Percentiles rank a stretch among this genome's conserved stretches.
Conservation (phyloP, 225 moss, liverwort and hornwort species). For the Bryoerythrophyllum caledonicum region DNA sequence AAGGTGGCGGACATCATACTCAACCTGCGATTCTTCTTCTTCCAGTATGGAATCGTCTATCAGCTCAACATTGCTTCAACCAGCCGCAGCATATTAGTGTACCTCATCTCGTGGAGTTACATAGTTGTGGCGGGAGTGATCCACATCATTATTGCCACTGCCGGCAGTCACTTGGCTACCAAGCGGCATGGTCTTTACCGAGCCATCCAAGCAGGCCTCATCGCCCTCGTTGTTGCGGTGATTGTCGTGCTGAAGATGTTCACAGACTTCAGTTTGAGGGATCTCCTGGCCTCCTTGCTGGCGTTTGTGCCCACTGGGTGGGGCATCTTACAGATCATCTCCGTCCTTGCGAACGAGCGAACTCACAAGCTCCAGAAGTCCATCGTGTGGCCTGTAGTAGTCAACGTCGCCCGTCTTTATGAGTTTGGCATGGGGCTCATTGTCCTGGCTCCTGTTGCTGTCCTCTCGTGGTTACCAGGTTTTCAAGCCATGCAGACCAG, state of each 20-base stretch:
- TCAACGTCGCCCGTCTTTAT: conserved; percentile 84
- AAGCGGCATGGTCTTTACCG: conserved; percentile 73
- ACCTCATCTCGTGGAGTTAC: conserved; percentile 90
- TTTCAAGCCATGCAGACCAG: conserved; percentile 98
- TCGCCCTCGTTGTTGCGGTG: conserved; percentile 35
- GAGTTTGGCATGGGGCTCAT: conserved; percentile 80
- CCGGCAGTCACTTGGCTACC: conserved; percentile 62
- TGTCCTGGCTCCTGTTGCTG: conserved; percentile 77
- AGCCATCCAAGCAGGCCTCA: conserved; percentile 67
- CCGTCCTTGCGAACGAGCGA: conserved; percentile 69
- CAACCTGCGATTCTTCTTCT: conserved; percentile 89
- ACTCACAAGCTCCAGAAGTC: conserved; percentile 62
- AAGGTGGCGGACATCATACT: conserved; percentile 77
- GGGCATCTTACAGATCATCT: conserved; percentile 75
- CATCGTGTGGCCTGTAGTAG: conserved; percentile 67
- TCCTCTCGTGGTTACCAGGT: conserved; percentile 96
- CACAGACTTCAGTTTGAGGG: conserved; percentile 65
- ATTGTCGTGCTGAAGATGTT: conserved; percentile 66
- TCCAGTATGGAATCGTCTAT: conserved; percentile 96
- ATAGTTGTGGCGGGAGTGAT: conserved; percentile 71
- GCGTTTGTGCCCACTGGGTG: conserved; percentile 95
- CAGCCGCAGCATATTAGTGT: conserved; percentile 85
- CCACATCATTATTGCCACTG: conserved; percentile 57
- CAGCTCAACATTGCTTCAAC: conserved; percentile 71
- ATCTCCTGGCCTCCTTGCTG: conserved; percentile 78